Conservation (phyloP, 805 yeast species). For the Cyberlindnera mississippiensis region DNA sequence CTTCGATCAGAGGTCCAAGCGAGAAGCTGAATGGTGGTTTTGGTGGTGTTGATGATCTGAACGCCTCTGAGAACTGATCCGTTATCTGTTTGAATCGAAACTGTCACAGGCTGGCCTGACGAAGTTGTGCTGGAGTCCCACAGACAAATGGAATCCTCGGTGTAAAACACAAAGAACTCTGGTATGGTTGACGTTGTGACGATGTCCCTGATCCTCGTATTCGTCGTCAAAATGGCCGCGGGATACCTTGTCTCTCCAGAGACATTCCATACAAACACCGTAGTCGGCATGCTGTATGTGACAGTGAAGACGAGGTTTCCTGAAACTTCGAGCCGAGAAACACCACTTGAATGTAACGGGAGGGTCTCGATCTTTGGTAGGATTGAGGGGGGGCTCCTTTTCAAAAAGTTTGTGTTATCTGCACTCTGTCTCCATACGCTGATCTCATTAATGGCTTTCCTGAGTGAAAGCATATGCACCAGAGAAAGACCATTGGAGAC, state of each 20-base stretch:
- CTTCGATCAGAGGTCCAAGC: conserved; percentile 8
- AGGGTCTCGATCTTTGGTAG: conserved; percentile 10
- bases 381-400: conserved; percentile 1
- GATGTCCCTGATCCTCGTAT: conserved; percentile 11
- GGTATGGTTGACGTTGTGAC: not conserved
- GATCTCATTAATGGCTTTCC: not conserved
- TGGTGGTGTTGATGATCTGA: conserved; percentile 6
- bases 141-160: conserved; percentile 12
- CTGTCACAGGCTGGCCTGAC: not conserved
- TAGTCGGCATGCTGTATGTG: conserved; percentile 15
- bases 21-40: conserved; percentile 6
- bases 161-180: conserved; percentile 3
- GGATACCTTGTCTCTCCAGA: conserved; percentile 1
- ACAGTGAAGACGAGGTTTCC: conserved; percentile 4
- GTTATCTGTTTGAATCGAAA: not conserved
- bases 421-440: conserved; percentile 14
- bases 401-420: conserved; percentile 7
- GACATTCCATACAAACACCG: conserved; percentile 16
- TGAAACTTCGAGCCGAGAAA: conserved; percentile 1
- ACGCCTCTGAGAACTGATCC: conserved; percentile 2
- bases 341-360: conserved; percentile 6
- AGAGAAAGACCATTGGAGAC: conserved; percentile 10
- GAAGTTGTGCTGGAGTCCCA: conserved; percentile 7
- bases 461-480: conserved; percentile 2
- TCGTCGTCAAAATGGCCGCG: conserved; percentile 8